Base-by-base conservation (phyloP, 306 rosid species). In the Gillenia trifoliata region DNA sequence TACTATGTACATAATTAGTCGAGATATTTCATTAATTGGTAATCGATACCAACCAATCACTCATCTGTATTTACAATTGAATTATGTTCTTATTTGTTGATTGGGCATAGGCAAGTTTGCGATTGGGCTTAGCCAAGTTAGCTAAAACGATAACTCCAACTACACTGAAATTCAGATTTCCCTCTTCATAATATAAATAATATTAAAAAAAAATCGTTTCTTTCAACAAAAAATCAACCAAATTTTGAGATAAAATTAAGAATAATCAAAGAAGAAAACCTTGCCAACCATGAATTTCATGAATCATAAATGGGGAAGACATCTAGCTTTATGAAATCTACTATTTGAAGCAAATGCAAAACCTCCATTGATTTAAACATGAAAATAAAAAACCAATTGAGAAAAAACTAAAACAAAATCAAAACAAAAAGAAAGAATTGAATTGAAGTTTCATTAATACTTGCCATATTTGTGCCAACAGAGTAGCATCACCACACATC, bases 381-480 rank as follows among this genome's bases (percentile, higher is more conserved):
- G 52, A n/a, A 16, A 22, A 13, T 9, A 40, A 40, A 40, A 1
- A 40, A 40, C 3, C 13, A 40, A 40, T 34, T 3, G 38, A 34
- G 38, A 34, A 36, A 36, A 19, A 56, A 29, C 45, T 10, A 40
- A 55, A 19, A 43, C 11, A 57, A 19, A 1, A 7, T 40, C 33
- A 36, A 38, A 55, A 16, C 8, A 5, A 66, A 29, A n/a, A 59
- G 31, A 43, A 68, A 8, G 17, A 57, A 71, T 26, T 15, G 17
- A 36, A 61, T 26, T n/a, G 17, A 36, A 31, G 17, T 61, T 29
- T 11, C 57, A 66, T 8, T 23, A 76, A 60, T 69, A 62, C 67
- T 86, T 77, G 83, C 85, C 67, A 57, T 79, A 83, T 72, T 83
- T 83, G 17, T 71, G 83, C 86, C 86, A 83, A 72, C 83, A 78